Conservation (phyloP, 108 stramenopile genomes). For the Skeletonema marinoi region DNA sequence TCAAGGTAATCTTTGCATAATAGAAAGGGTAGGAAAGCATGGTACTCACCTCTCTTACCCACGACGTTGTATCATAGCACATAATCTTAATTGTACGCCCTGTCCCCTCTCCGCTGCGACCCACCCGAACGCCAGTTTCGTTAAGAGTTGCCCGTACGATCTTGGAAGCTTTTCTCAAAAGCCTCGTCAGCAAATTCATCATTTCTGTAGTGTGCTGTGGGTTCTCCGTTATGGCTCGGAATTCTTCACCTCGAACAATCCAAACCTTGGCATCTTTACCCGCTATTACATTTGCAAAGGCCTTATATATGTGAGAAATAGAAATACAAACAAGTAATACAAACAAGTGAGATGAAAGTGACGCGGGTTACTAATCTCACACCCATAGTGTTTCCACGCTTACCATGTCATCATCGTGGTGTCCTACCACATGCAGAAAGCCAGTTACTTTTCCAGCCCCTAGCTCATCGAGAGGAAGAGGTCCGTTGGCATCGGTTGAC, state of each 20-base stretch:
- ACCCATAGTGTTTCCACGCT: slow-evolving; percentile 55
- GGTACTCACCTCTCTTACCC: slow-evolving; percentile 56
- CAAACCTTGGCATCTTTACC: neutral
- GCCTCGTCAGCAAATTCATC: neutral
- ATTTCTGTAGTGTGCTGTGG: neutral
- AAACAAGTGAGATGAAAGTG: too few relatives aligned
- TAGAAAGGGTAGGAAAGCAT: slow-evolving; percentile 41
- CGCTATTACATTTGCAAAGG: slow-evolving; percentile 12
- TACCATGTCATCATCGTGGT: slow-evolving; percentile 16
- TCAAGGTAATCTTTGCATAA: neutral
- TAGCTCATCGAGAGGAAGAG: slow-evolving; percentile 11
- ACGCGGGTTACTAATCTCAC: neutral
- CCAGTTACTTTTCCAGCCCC: slow-evolving; percentile 37
- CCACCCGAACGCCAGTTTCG: neutral
- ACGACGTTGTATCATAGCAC: slow-evolving; percentile 70
- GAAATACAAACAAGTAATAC: too few relatives aligned
- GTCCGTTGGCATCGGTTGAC: slow-evolving; percentile 3
- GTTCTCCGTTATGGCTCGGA: neutral
- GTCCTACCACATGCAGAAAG: slow-evolving; percentile 53
- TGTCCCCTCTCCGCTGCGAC: neutral
- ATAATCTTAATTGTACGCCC: slow-evolving; percentile 44
- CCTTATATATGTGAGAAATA: slow-evolving; percentile 3
- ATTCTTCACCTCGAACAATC: neutral
- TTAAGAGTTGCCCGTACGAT: slow-evolving; percentile 8
- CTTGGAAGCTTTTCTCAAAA: slow-evolving; percentile 16